phyloP scores from a whole-genome alignment of 1,139 yeast species.

The Entelexis sorbosivorans region DNA sequence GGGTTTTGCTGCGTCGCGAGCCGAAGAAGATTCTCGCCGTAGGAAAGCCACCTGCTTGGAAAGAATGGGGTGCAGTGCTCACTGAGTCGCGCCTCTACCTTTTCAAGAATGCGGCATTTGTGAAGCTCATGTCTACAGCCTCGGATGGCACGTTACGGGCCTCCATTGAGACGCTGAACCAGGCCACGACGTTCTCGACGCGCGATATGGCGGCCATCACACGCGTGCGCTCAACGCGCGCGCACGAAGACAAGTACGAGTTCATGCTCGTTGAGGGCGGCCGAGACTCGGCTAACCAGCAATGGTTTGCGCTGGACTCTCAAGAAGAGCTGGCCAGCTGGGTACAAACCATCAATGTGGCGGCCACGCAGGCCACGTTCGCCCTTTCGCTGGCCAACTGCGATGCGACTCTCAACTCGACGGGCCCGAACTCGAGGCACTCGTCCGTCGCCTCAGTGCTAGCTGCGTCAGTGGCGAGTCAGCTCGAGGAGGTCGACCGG shows the following conservation, averaged over 20 bases:
- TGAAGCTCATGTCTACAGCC: conserved; percentile 22
- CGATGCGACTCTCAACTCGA: conserved; percentile 10
- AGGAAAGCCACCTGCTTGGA: conserved; percentile 27
- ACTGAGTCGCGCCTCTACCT: conserved; percentile 36
- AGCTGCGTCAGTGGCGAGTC: neutral
- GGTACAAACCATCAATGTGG: conserved; percentile 46
- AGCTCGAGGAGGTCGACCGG: conserved; percentile 17
- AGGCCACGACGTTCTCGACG: conserved; percentile 31
- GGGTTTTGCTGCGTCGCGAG: conserved; percentile 33
- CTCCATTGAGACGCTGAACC: conserved; percentile 33
- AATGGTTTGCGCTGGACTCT: conserved; percentile 31
- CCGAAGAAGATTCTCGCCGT: conserved; percentile 29
- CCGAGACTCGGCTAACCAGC: conserved; percentile 29
- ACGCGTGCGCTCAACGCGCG: neutral
- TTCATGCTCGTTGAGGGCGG: conserved; percentile 23
- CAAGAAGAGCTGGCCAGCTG: conserved; percentile 41
- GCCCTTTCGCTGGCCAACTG: conserved; percentile 18
- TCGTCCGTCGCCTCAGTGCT: neutral
- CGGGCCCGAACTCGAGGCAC: neutral
- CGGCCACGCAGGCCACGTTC: conserved; percentile 43
- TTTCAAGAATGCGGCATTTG: conserved; percentile 35
- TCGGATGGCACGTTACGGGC: conserved; percentile 21
- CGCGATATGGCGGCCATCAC: conserved; percentile 32
- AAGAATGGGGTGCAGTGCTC: conserved; percentile 36
- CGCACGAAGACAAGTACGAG: conserved; percentile 14